A percentile compares a stretch with the other conserved stretches of the same genome.
Conservation (phyloP, 2,329 filamentous ascomycete genomes). For the Ophiosphaerella herpotricha region DNA sequence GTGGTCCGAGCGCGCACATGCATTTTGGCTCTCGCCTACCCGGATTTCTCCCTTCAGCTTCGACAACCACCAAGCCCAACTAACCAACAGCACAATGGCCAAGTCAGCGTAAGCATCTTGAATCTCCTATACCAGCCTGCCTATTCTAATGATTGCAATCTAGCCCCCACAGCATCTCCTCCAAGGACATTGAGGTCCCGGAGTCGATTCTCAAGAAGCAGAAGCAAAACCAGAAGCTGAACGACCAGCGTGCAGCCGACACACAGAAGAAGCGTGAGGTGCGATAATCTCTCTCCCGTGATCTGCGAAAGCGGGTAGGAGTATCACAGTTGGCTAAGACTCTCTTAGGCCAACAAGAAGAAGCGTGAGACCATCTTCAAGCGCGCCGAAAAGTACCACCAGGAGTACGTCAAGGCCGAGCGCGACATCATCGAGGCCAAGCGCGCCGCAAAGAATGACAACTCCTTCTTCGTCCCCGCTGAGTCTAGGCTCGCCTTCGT, state of each 20-base stretch:
- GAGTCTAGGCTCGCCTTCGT: conserved; percentile 98
- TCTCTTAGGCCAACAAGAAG: conserved; percentile 89
- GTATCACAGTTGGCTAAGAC: conserved; percentile 47
- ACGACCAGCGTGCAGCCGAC: conserved; percentile 81
- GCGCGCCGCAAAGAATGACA: conserved; percentile 87
- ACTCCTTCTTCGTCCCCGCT: conserved; percentile 91
- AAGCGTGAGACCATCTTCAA: conserved; percentile 99
- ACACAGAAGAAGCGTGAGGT: conserved; percentile 91
- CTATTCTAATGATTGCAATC: neutral
- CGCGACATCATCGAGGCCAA: conserved; percentile 96
- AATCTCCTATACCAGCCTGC: neutral
- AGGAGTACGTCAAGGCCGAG: conserved; percentile 96
- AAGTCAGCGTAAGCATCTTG: conserved; percentile 37
- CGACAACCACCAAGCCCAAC: conserved; percentile 34
- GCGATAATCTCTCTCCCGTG: conserved; percentile 64
- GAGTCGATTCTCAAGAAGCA: conserved; percentile 99
- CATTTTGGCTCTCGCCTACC: conserved; percentile 23
- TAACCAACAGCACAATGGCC: conserved; percentile 46
- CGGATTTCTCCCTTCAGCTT: conserved; percentile 29
- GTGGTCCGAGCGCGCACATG: conserved; percentile 29
- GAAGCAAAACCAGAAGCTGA: conserved; percentile 99
- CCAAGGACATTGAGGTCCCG: conserved; percentile 95
- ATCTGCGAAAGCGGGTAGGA: conserved; percentile 44
- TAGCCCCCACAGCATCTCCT: conserved; percentile 67
- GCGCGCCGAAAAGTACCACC: conserved; percentile 99